Evolutionary conservation across 306 rosid species (phyloP).

Genomic region (Castanea sativa): DNA sequence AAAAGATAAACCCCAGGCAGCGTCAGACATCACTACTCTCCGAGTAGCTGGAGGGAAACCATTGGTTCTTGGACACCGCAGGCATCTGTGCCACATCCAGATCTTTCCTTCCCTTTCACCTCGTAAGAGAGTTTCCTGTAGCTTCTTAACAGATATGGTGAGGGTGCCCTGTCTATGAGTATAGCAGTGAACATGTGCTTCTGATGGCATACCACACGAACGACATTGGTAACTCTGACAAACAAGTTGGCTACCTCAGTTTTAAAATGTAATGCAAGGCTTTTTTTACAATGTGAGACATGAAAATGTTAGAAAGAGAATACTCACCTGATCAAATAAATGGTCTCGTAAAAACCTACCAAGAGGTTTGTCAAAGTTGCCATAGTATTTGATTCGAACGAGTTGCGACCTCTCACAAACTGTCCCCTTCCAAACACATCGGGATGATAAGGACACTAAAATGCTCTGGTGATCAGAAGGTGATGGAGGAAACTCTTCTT

Average conservation of each 20-base stretch:
- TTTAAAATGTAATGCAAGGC: conserved; percentile 21
- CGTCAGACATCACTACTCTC: conserved; percentile 95
- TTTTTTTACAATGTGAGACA: conserved; percentile 8
- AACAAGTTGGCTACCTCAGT: conserved; percentile 17
- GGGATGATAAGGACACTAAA: conserved; percentile 91
- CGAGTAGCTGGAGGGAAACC: conserved; percentile 97
- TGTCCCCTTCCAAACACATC: conserved; percentile 98
- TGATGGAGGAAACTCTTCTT: conserved; percentile 85
- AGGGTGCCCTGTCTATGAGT: conserved; percentile 97
- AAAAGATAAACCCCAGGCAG: conserved; percentile 99
- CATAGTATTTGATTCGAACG: conserved; percentile 93
- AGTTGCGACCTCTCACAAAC: conserved; percentile 96
- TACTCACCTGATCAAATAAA: conserved; percentile 89
- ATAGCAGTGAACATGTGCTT: conserved; percentile 95
- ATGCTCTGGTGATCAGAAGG: conserved; percentile 95
- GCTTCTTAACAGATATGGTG: conserved; percentile 87
- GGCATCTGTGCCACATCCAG: conserved; percentile 99
- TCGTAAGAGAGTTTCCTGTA: conserved; percentile 65
- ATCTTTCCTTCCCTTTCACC: conserved; percentile 96
- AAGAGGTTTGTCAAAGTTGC: conserved; percentile 87
- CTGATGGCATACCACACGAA: conserved; percentile 93
- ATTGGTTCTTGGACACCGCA: conserved; percentile 79
- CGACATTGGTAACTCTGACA: conserved; percentile 74
- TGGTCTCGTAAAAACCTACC: conserved; percentile 88
- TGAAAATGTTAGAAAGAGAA: conserved; percentile 12